Evolutionary conservation across 805 yeast species (phyloP), one percentile per base, ranked within the genome.

Genomic region (Saccharomycopsis synnaedendra): DNA sequence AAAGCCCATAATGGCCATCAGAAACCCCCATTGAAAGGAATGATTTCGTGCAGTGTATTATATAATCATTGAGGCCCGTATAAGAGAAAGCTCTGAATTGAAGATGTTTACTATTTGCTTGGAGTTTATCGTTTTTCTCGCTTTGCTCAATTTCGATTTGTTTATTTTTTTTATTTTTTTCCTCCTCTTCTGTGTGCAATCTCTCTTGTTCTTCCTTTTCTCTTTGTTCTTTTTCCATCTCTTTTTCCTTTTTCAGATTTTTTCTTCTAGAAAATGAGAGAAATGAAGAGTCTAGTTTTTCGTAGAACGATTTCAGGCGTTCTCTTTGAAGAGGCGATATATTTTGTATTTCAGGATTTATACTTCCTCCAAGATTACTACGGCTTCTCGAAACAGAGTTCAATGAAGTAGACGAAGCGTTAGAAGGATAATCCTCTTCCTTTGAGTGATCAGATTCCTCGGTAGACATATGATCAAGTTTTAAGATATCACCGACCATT

Each of bases 21-120:
- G 96, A 95, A 0, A 94, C 90, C 1, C 97, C 98, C 56, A 93
- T 72, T 27, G 95, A 81, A 33, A 93, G 67, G 58, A 79, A 87
- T 30, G 76, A 71, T 51, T 78, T 77, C 41, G 88, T 84, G 48
- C 96, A 85, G 60, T 85, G 86, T 11, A 90, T 78, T 41, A 85
- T 74, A 62, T 80, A 89, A 59, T 87, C 95, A 61, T 93, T 90
- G 43, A 82, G 58, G 0, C 96, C 95, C 1, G 97, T 87, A 62
- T 82, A 86, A 43, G 88, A 87, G 62, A 76, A 90, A 0, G 94
- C 96, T 60, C 78, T 76, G 60, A 89, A 77, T 47, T 85, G 69
- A 54, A 74, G 58, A 44, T 62, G 65, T 27, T 46, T 39, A 30
- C 52, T 49, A 28, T 46, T 48, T 27, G 43, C 45, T 4, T 41